Base-by-base conservation (phyloP, 2,329 filamentous ascomycete genomes). In the Dothidotthia symphoricarpi region DNA sequence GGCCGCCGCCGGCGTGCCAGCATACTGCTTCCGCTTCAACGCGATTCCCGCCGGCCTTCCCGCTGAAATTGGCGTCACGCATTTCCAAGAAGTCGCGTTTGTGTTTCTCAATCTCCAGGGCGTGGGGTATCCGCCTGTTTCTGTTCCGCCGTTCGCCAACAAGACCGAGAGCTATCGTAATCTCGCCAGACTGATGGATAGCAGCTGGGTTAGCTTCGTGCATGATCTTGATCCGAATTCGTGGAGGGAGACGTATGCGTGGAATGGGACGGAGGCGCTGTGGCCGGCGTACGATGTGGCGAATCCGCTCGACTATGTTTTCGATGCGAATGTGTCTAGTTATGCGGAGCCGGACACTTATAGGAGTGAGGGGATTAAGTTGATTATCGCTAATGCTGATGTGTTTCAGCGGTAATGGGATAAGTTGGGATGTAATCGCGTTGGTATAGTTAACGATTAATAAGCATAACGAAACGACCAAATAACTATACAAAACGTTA, bases 1-100 rank as follows among this genome's bases (percentile, higher is more conserved):
- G 73, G 67, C 76, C 10, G 64, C 64, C 8, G 61, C 68, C 19
- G 64, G 67, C 11, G 52, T 77, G 2, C 67, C 74, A 6, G 76
- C 76, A 8, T 83, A 80, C 67, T 77, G 74, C 52, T 84, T 82
- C 64, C 74, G 77, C 31, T 84, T 83, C 69, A 79, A 83, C 53
- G 77, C 77, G 7, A 62, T 74, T 12, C 63, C 73, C 0, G 68
- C 70, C 3, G 74, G 76, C 8, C 49, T 72, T 1, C 59, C 68
- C 0, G 62, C 66, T 9, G 59, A 65, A 1, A 55, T 64, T 1
- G 75, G 74, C 0, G 74, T 72, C 0, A 71, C 72, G 0, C 80
- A 82, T 56, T 82, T 81, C 56, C 69, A 73, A 45, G 72, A 75
- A 53, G 68, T 74, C 0, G 57, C 68, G 0, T 74, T 71, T 34